Conservation (phyloP, 202 grass and related monocot genomes). For the Alloteropsis angusta region DNA sequence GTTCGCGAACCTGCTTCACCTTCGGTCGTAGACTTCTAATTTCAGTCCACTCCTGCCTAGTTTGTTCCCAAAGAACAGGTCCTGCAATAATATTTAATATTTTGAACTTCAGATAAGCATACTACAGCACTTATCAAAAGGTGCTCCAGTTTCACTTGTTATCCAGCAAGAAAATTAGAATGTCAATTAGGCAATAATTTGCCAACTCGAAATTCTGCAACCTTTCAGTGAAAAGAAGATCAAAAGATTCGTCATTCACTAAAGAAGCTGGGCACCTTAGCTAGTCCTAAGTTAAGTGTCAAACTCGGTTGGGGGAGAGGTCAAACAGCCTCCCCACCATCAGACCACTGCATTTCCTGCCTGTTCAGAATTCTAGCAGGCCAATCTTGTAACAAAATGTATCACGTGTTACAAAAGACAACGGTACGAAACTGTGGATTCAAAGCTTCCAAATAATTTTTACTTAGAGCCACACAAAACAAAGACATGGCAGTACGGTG, state of each 20-base stretch:
- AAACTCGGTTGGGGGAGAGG: not conserved
- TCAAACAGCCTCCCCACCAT: not conserved
- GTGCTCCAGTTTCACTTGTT: not conserved
- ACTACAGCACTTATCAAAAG: not conserved
- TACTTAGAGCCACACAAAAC: not conserved
- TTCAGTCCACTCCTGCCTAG: slow-evolving; percentile 80
- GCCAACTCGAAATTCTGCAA: not conserved
- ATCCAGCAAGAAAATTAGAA: not conserved
- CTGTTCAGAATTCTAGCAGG: not conserved
- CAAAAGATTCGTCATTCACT: not conserved
- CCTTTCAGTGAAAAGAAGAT: not conserved
- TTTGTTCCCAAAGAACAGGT: slow-evolving; percentile 80
- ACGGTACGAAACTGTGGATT: not conserved
- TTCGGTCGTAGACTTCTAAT: slow-evolving; percentile 35
- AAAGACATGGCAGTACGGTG: not conserved
- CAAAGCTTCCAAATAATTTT: not conserved
- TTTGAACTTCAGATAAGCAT: not conserved
- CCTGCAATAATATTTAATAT: slow-evolving; percentile 32
- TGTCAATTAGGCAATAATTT: not conserved
- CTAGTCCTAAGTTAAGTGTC: not conserved
- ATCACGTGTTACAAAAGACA: not conserved
- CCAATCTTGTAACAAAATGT: slow-evolving; percentile 14
- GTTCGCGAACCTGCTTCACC: slow-evolving; percentile 55
- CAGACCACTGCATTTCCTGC: not conserved
- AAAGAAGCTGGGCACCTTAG: not conserved